Base-by-base conservation (phyloP, 208 protist genomes). In the Trypanosoma rangeli region DNA sequence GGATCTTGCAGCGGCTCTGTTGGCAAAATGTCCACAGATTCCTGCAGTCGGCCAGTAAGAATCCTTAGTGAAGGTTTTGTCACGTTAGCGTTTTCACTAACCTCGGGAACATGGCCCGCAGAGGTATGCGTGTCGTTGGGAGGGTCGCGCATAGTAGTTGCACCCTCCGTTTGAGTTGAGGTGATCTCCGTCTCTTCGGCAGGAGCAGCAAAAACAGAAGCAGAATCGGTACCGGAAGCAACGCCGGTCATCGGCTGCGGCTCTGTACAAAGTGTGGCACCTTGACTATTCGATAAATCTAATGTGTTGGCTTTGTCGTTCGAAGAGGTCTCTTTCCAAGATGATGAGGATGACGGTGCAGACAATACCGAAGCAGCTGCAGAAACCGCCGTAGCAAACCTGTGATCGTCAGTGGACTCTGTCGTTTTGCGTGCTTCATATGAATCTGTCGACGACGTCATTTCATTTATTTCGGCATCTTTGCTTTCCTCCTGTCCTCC, bases 311-410 rank as follows among this genome's bases (percentile, higher is more conserved):
- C 15, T 1, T 10, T 29, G 4, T 46, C 58, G 35, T 37, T 63
- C 33, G 58, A 33, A 18, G 58, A 52, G 16, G 37, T 50, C 0
- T 18, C 42, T 28, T 8, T 31, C 42, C 39, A 64, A 12, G 37
- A 18, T 26, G 58, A 49, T 3, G 58, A 10, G 10, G 37, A 64
- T 26, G 22, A 28, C 20, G 54, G 33, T n/a, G 20, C 4, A 18
- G 20, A 8, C 24, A 31, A 15, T 12, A 37, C 15, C 2, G 58
- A 50, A 4, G 39, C 10, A 1, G 37, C 48, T 24, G 58, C 5
- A 52, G 58, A 50, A 52, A 64, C 29, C 12, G 58, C 58, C 9
- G 35, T 64, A 20, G 35, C 31, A 46, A 62, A 62, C 18, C 2
- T 33, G 7, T 24, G 10, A 64, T 64, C 58, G 33, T 64, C 39